Evolutionary conservation across 2,329 filamentous ascomycete genomes (phyloP).

Genomic region (Calonectria pseudoreteaudii): DNA sequence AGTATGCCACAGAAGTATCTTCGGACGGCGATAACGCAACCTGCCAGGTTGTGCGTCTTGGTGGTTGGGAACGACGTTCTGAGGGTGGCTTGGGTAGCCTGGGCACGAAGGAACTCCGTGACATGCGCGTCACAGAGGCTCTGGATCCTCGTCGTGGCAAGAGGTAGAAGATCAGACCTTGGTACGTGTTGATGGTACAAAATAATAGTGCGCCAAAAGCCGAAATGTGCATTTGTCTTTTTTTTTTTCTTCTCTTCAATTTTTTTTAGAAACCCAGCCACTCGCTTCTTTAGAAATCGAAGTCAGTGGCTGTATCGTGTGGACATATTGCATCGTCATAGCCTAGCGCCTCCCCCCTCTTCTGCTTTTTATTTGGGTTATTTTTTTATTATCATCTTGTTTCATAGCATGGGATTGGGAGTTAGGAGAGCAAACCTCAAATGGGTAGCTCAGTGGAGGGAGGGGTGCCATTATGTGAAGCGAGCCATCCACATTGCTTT

Average conservation of each 20-base stretch:
- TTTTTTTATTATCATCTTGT: conserved; percentile 28
- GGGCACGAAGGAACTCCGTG: conserved; percentile 91
- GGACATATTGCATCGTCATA: conserved; percentile 27
- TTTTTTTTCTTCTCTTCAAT: no score
- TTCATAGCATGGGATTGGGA: conserved; percentile 41
- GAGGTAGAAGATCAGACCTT: conserved; percentile 45
- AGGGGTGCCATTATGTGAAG: conserved; percentile 2
- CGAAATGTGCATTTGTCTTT: background rate
- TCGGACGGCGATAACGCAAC: conserved; percentile 76
- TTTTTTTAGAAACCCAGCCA: conserved; percentile 6
- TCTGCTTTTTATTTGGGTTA: conserved; percentile 11
- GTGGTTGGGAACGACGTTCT: conserved; percentile 77
- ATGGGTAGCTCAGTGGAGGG: conserved; percentile 5
- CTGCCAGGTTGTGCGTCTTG: conserved; percentile 74
- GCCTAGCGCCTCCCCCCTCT: conserved; percentile 13
- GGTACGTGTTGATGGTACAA: background rate
- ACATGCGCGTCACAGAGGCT: conserved; percentile 84
- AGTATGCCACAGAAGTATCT: conserved; percentile 89
- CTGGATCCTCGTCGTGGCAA: conserved; percentile 81
- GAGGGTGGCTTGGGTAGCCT: conserved; percentile 91
- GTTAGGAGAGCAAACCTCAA: conserved; percentile 32
- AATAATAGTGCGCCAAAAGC: background rate
- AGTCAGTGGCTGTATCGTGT: background rate
- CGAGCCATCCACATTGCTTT: conserved; percentile 27
- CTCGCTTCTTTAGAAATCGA: background rate